Evolutionary conservation across 2,329 filamentous ascomycete species (phyloP), one percentile per base, ranked within the genome.

Genomic region (Elsinoe ampelina): DNA sequence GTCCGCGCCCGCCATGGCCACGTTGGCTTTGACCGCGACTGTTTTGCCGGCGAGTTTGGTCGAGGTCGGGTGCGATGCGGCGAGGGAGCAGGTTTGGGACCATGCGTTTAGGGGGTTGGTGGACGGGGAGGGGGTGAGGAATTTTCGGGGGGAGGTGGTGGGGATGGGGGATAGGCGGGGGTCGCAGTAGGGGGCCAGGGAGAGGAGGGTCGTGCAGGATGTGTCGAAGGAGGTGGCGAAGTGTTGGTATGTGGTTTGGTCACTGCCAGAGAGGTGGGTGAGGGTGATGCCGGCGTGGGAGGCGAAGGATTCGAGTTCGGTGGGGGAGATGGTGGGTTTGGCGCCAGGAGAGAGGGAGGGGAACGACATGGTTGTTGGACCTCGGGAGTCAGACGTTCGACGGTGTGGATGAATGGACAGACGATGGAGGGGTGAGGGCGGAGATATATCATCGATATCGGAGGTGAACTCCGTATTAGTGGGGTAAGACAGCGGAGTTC

Each of bases 21-120:
- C 72, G 58, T 77, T 77, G 63, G 77, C 76, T 60, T 78, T 79
- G 54, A 78, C 63, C 3, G 69, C 73, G 8, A 77, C 55, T 4
- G 65, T 70, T 45, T 60, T 62, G 12, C 66, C 68, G 13, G 59
- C 55, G 2, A 72, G 64, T 12, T 48, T 54, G 12, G 47, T 54
- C 17, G 59, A 66, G 13, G 58, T 54, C 3, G 66, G 66, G 41
- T 58, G 58, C 2, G 62, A 57, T 5, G 68, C 62, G n/a, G 59
- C 61, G 11, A 73, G 62, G 2, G 63, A 61, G 19, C 65, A 67
- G 38, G 65, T 66, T 55, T 75, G 69, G 39, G 71, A 70, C 73
- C 73, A 75, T n/a, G 68, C 73, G 62, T 75, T 75, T 19, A 74
- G 58, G 11, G 69, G 70, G 58, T 75, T 74, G 3, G 70, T 10